Base-by-base conservation (phyloP, 2,329 filamentous ascomycete species). In the Anthostomella pinea region DNA sequence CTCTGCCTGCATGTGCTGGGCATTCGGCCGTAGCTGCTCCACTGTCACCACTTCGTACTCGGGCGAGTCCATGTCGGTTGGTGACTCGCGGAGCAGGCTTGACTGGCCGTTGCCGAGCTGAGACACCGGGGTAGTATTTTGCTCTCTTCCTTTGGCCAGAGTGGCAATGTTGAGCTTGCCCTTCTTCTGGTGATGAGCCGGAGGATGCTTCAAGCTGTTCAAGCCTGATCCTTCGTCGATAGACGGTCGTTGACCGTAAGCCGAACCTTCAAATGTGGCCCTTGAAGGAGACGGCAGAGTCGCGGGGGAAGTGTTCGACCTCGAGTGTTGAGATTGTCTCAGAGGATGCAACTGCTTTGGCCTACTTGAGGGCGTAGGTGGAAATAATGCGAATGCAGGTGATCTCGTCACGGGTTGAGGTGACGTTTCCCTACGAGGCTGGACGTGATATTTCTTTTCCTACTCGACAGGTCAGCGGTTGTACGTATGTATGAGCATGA, bases 261-360 rank as follows among this genome's bases (percentile, higher is more conserved):
- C 16, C 11, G 31, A 30, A 5, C 32, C 46, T 34, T 59, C 60
- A 40, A 67, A 71, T 15, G 34, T 58, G 5, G 58, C 47, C 15
- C 51, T 54, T 2, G 57, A 59, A 1, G 73, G 72, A 4, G 73
- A 75, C 4, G 59, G 60, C 5, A 73, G 53, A 14, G 60, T 56
- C 10, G 70, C 71, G 2, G 77, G 75, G 10, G 73, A 74, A 3
- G 77, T 80, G 46, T 76, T 74, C 2, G 77, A 75, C 18, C 77
- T 70, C 14, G 60, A 46, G 21, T 60, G 66, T 3, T 71, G 62
- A 7, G 69, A 64, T 30, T 60, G 43, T 27, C 38, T 54, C n/a
- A 48, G 56, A 8, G 54, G 50, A 4, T 46, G 41, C 18, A 46
- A 41, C 8, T 49, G 41, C 3, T 33, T 14, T 26, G 49, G 40